Percentiles rank a stretch among this genome's conserved stretches.
Evolutionary conservation across 352 stramenopile genomes (phyloP).

Genomic region (Pythium phragmiticola): DNA sequence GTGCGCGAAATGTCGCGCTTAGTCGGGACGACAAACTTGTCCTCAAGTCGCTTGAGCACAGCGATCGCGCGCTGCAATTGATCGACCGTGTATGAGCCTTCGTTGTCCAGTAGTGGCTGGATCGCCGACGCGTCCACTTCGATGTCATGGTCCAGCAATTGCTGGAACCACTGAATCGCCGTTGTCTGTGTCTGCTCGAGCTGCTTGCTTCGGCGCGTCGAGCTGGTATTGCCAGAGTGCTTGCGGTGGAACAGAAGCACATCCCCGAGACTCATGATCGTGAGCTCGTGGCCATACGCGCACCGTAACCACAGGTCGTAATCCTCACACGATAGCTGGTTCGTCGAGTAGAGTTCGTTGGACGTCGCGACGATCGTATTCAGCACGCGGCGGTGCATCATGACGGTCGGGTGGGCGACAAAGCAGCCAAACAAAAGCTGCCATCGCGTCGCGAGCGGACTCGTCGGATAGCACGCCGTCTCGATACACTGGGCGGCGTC

Average conservation of each 20-base stretch:
- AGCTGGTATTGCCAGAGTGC: conserved; percentile 27
- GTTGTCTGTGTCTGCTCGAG: conserved; percentile 42
- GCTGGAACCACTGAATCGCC: conserved; percentile 25
- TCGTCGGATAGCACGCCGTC: conserved; percentile 46
- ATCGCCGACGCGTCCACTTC: conserved; percentile 17
- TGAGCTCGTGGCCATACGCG: conserved; percentile 33
- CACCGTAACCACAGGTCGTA: conserved; percentile 84
- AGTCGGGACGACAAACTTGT: conserved; percentile 18
- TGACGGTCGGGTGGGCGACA: conserved; percentile 73
- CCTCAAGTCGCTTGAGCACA: conserved; percentile 29
- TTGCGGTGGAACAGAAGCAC: conserved; percentile 56
- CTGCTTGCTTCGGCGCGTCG: conserved; percentile 32
- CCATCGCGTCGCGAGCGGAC: conserved; percentile 61
- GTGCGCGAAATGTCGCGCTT: conserved; percentile 24
- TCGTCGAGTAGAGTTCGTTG: conserved; percentile 44
- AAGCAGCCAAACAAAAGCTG: conserved; percentile 78
- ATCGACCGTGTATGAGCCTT: conserved; percentile 22
- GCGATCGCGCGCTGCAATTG: conserved; percentile 26
- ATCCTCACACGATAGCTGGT: conserved; percentile 53
- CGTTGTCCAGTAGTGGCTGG: conserved; percentile 27
- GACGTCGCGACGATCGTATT: conserved; percentile 29
- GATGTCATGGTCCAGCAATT: conserved; percentile 14
- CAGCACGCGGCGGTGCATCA: conserved; percentile 59
- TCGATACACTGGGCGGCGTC: conserved; percentile 18
- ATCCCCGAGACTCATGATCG: conserved; percentile 51